phyloP scores from a whole-genome alignment of 2,329 filamentous ascomycete species.

The Aspergillus sp. region DNA sequence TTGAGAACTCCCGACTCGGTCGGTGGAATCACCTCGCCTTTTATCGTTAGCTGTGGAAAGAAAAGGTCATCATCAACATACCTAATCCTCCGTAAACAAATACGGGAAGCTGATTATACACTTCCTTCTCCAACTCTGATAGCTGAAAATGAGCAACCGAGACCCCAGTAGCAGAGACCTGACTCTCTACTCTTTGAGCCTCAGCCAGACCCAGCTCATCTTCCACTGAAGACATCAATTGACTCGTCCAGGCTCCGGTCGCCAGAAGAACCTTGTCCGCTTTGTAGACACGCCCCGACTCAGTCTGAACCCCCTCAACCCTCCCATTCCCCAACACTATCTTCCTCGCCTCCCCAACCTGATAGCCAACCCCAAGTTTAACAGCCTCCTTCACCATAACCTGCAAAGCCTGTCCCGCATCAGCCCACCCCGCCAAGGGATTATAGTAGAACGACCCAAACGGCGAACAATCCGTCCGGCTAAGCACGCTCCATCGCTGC shows the following conservation, averaged over 20 bases:
- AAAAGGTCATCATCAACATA: constrained; percentile 1
- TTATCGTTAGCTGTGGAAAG: neutral
- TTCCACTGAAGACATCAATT: constrained; percentile 53
- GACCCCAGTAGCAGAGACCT: constrained; percentile 60
- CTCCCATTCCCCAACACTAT: constrained; percentile 44
- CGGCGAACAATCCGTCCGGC: constrained; percentile 35
- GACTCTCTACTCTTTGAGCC: constrained; percentile 50
- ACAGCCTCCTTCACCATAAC: constrained; percentile 47
- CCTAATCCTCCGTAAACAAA: constrained; percentile 50
- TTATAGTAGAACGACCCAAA: constrained; percentile 50
- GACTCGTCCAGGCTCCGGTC: constrained; percentile 58
- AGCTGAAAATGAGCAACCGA: constrained; percentile 59
- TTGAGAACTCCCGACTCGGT: constrained; percentile 56
- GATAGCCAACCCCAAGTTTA: constrained; percentile 46
- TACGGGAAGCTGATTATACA: constrained; percentile 54
- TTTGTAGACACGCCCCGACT: constrained; percentile 46
- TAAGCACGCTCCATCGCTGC: constrained; percentile 41
- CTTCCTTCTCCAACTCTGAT: constrained; percentile 48
- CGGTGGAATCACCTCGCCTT: constrained; percentile 49
- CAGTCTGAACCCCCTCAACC: constrained; percentile 47
- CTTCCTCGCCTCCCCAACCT: constrained; percentile 44
- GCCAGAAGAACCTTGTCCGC: constrained; percentile 57
- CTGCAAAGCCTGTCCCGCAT: constrained; percentile 49
- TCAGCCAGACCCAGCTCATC: constrained; percentile 46
- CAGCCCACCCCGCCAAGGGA: constrained; percentile 54